A percentile compares a stretch with the other conserved stretches of the same genome.
Conservation (phyloP, 164 flowering plant species). For the Platanus orientalis region DNA sequence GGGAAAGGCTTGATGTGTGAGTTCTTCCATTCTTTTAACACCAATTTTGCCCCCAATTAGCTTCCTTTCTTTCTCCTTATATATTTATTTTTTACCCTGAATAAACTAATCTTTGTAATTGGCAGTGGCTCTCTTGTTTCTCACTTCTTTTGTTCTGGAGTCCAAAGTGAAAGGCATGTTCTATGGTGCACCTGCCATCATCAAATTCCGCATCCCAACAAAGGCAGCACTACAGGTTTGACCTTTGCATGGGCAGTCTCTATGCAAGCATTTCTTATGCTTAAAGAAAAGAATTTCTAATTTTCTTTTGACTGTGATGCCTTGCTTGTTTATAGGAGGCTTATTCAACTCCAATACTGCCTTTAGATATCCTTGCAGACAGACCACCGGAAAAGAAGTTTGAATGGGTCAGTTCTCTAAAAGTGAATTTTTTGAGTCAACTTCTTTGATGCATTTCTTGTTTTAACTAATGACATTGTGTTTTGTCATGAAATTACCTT, state of each 20-base stretch:
- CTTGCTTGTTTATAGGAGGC: slow-evolving; percentile 49
- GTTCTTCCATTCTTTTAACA: slow-evolving; percentile 23
- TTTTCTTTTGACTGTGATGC: slow-evolving; percentile 2
- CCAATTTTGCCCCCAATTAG: neutral
- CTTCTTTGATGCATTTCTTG: neutral
- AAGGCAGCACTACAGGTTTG: slow-evolving; percentile 76
- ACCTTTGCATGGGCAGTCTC: neutral
- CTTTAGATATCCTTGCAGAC: slow-evolving; percentile 84
- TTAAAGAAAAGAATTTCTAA: neutral
- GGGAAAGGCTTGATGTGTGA: slow-evolving; percentile 96
- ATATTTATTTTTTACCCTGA: neutral
- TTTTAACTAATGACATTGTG: slow-evolving; percentile 5
- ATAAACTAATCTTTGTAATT: neutral
- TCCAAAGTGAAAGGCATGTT: slow-evolving; percentile 58
- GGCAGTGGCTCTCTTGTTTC: slow-evolving; percentile 72
- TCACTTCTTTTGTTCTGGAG: slow-evolving; percentile 78
- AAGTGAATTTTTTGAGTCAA: neutral
- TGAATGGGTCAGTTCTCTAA: slow-evolving; percentile 53
- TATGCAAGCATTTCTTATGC: too few species aligned
- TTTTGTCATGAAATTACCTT: slow-evolving; percentile 5
- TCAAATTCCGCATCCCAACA: slow-evolving; percentile 82
- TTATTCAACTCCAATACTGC: slow-evolving; percentile 71
- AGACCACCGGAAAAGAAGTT: slow-evolving; percentile 74
- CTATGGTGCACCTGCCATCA: slow-evolving; percentile 69
- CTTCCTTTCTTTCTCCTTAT: neutral